Evolutionary conservation across 2,329 filamentous ascomycete genomes (phyloP), one percentile per base, ranked within the genome.

Genomic region (Aulographum hederae): DNA sequence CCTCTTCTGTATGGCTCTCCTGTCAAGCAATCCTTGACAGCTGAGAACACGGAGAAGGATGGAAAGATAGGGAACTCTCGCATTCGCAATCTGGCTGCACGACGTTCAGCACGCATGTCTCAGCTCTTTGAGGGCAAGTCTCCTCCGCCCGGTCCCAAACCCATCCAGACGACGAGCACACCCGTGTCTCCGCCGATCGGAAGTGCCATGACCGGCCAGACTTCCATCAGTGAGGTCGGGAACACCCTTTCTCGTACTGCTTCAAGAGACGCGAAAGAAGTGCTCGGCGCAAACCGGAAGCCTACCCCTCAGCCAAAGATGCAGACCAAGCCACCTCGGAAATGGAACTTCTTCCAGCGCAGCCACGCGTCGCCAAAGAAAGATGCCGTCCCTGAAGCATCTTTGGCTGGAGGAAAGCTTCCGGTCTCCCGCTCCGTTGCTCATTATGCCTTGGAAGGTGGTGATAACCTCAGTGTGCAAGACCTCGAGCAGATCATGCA

Each of bases 321-420:
- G 28, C 45, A 39, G 29, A 34, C 40, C 13, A 61, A 60, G 43
- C 44, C 53, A 13, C 42, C 51, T 15, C 51, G 52, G 37, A 60
- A 58, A 47, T 72, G 66, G 67, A 72, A 69, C 40, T 68, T 73
- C 39, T 71, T 73, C 36, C 66, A 71, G 32, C 49, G 59, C 10
- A 53, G 56, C 5, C 57, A 60, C 11, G 50, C 54, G 4, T 45
- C 50, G 8, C 50, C 54, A 19, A 46, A 56, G 50, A 45, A 52
- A 19, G 42, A 45, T 4, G 34, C 41, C 25, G 43, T 45, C 23
- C 44, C 55, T 32, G 54, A 55, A 26, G 47, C 54, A 16, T 47
- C 56, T 18, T 43, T 50, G 3, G 39, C 15, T 10, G 14, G 2
- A 12, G 10, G 38, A 17, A 40, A 41, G 32, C 38, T 39, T 17